A percentile compares a stretch with the other conserved stretches of the same genome.
These are phyloP conservation scores for Withania somnifera DNA, from an alignment of 305 asterid species.

Conservation along the genomic window DNA sequence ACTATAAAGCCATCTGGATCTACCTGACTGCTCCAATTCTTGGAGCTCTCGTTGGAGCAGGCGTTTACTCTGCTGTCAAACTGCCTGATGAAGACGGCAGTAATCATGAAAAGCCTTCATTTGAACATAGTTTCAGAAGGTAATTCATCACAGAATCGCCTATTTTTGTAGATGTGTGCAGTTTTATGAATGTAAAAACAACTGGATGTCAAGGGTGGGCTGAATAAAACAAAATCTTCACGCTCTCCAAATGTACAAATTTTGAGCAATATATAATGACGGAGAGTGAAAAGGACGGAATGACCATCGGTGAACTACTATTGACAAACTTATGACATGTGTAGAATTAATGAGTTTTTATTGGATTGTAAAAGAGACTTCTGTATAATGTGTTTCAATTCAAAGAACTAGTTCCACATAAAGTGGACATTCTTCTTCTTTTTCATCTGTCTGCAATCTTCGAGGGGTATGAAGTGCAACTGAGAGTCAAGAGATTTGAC, in stretches of 20 bases:
- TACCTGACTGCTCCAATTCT: slow-evolving; percentile 70
- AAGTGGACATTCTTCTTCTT: background rate
- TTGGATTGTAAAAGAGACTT: background rate
- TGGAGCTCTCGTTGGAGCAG: slow-evolving; percentile 72
- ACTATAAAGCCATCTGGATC: slow-evolving; percentile 64
- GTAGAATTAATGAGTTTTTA: background rate
- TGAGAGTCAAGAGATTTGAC: background rate
- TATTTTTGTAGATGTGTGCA: background rate
- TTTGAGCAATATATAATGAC: background rate
- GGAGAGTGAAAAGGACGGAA: background rate
- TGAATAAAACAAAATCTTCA: background rate
- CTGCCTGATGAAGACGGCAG: slow-evolving; percentile 35
- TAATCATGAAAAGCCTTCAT: slow-evolving; percentile 15
- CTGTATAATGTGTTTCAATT: background rate
- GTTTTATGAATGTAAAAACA: background rate
- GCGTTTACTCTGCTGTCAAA: slow-evolving; percentile 53
- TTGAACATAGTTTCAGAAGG: slow-evolving; percentile 32
- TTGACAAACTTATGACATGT: background rate
- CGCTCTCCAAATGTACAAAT: background rate
- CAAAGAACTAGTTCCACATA: background rate
- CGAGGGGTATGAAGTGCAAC: background rate
- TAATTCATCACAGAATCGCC: slow-evolving; percentile 4
- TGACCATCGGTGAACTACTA: background rate
- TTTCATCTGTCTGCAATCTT: background rate
- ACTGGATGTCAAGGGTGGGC: background rate